phyloP scores from a whole-genome alignment of 1,284 basidiomycete species.

The Gymnopus androsaceus region DNA sequence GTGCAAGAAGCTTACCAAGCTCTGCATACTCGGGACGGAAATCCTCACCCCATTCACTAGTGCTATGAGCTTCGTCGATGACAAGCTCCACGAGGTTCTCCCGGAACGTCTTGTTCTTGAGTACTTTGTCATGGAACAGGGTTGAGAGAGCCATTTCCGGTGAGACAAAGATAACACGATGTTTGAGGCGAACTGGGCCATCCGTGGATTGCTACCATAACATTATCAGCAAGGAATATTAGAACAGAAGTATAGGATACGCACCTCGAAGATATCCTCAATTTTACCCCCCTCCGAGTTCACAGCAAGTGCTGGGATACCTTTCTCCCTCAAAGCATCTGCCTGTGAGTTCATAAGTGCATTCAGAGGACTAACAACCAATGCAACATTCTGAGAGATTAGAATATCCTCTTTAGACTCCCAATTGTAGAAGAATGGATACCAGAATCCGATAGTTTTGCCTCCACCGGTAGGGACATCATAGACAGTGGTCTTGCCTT shows the following conservation, averaged over 20 bases:
- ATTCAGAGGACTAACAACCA: constrained; percentile 19
- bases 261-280: too few species aligned
- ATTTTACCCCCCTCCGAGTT: constrained; percentile 1
- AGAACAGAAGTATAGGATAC: not conserved
- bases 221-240: not conserved
- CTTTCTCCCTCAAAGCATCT: constrained; percentile 1
- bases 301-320: constrained; percentile 17
- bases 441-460: constrained; percentile 20
- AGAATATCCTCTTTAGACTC: too few species aligned
- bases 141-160: too few species aligned
- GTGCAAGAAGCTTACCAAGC: constrained; percentile 3
- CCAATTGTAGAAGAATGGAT: constrained; percentile 20
- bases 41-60: constrained; percentile 18
- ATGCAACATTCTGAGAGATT: constrained; percentile 18
- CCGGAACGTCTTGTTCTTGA: not conserved
- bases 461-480: constrained; percentile 20
- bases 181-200: not conserved
- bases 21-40: constrained; percentile 18
- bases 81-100: not conserved
- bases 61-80: too few species aligned
- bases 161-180: not conserved
- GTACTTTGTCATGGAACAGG: not conserved
- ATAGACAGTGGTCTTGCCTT: constrained; percentile 13
- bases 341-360: constrained; percentile 20
- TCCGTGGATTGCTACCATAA: not conserved